Percentiles rank a stretch among this genome's conserved stretches.
Conservation (phyloP, 2,329 filamentous ascomycete genomes). For the Pyrenophora teres region DNA sequence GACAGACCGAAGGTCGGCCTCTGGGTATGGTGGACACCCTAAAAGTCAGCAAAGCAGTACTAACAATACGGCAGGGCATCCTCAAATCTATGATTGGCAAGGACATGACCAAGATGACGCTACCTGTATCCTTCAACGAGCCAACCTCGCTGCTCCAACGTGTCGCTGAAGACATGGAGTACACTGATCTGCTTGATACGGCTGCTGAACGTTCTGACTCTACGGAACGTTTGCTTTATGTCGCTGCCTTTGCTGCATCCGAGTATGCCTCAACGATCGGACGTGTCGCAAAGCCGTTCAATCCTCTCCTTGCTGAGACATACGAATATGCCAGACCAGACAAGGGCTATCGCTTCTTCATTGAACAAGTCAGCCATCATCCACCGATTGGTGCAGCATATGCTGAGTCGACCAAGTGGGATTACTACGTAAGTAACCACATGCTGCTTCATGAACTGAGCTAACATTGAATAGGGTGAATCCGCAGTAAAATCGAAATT, state of each 20-base stretch:
- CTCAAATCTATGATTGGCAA: conserved; percentile 99
- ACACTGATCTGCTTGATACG: conserved; percentile 86
- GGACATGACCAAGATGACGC: conserved; percentile 99
- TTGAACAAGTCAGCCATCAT: conserved; percentile 97
- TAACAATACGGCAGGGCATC: conserved; percentile 68
- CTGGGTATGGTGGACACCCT: conserved; percentile 66
- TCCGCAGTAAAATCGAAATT: conserved; percentile 96
- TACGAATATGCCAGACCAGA: conserved; percentile 96
- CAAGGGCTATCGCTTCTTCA: conserved; percentile 97
- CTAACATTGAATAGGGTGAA: conserved; percentile 67
- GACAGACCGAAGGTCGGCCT: conserved; percentile 91
- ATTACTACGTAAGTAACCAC: conserved; percentile 70
- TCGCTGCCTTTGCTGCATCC: conserved; percentile 92
- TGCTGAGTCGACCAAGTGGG: conserved; percentile 92
- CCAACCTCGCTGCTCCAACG: conserved; percentile 94
- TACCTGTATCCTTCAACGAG: conserved; percentile 98
- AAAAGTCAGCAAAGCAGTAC: conserved; percentile 8
- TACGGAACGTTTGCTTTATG: conserved; percentile 89
- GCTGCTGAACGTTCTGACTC: conserved; percentile 86
- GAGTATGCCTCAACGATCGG: conserved; percentile 97
- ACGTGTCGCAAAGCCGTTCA: conserved; percentile 97
- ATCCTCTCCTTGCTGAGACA: conserved; percentile 92
- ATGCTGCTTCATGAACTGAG: neutral
- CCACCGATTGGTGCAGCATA: conserved; percentile 91
- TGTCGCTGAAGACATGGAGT: conserved; percentile 97